Percentiles rank a stretch among this genome's conserved stretches.
Conservation (phyloP, 2,329 filamentous ascomycete species). For the Amesomyces nigricolor region DNA sequence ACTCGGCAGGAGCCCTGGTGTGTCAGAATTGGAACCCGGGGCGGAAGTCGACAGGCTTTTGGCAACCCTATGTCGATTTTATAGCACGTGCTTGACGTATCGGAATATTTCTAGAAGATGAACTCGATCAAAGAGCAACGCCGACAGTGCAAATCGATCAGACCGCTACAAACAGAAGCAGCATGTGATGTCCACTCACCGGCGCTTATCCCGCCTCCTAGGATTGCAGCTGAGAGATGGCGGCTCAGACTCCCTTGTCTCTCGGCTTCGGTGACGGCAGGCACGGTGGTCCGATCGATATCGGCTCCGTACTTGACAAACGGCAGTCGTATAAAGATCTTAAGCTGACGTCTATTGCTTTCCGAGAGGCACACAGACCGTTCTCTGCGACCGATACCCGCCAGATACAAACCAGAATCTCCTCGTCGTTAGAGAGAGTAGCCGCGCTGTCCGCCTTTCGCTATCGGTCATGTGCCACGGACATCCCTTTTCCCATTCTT, state of each 20-base stretch:
- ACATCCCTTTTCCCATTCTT: slow-evolving; percentile 47
- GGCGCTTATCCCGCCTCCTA: neutral
- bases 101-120: no score
- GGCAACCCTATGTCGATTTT: no score
- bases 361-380: neutral
- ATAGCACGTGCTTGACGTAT: no score
- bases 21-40: no score
- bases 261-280: neutral
- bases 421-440: no score
- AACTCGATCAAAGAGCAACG: no score
- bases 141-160: no score
- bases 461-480: slow-evolving; percentile 46
- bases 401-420: neutral
- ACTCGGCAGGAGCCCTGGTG: no score
- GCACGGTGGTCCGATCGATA: neutral
- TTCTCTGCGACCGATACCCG: neutral
- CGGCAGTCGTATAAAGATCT: neutral
- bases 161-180: no score
- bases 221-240: neutral
- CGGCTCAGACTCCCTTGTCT: neutral
- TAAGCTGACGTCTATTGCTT: neutral
- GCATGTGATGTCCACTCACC: no score
- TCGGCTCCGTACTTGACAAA: neutral
- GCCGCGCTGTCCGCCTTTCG: no score
- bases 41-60: no score